Percentiles rank a stretch among this genome's conserved stretches.
Conservation (phyloP, 345 rosid species). For the Jatropha curcas region DNA sequence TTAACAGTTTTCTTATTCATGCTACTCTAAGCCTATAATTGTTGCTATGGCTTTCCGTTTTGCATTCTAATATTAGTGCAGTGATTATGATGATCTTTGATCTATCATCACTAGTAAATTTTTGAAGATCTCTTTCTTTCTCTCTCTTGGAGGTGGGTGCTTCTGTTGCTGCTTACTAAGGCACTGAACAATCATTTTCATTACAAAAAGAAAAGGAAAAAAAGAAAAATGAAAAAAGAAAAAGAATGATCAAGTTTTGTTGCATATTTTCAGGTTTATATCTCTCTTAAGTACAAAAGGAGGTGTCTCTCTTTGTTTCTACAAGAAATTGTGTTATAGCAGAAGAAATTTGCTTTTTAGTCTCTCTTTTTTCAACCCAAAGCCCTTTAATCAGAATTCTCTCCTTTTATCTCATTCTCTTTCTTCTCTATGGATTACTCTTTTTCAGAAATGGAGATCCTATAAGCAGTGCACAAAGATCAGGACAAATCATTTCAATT, state of each 20-base stretch:
- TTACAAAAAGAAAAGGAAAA: too few relatives aligned
- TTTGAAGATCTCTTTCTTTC: neutral
- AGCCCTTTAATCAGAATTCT: conserved; percentile 6
- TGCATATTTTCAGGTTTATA: conserved; percentile 22
- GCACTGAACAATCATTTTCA: conserved; percentile 9
- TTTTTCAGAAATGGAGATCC: conserved; percentile 15
- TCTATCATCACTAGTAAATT: neutral
- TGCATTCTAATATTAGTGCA: neutral
- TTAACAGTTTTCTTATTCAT: conserved; percentile 13
- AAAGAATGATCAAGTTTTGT: conserved; percentile 14
- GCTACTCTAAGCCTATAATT: conserved; percentile 13
- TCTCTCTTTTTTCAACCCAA: conserved; percentile 11
- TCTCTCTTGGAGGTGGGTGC: conserved; percentile 20
- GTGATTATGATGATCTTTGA: neutral
- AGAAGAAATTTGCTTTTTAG: conserved; percentile 6
- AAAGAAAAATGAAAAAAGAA: too few relatives aligned
- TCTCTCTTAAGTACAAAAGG: conserved; percentile 28
- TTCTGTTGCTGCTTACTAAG: conserved; percentile 26
- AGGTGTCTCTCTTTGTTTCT: conserved; percentile 32
- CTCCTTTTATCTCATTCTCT: neutral
- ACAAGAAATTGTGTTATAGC: conserved; percentile 17
- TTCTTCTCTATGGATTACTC: neutral
- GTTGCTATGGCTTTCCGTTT: neutral
- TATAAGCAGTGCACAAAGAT: conserved; percentile 23
- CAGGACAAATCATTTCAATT: conserved; percentile 24